Conservation (phyloP, 1,284 basidiomycete genomes). For the Butyriboletus appendiculatus region DNA sequence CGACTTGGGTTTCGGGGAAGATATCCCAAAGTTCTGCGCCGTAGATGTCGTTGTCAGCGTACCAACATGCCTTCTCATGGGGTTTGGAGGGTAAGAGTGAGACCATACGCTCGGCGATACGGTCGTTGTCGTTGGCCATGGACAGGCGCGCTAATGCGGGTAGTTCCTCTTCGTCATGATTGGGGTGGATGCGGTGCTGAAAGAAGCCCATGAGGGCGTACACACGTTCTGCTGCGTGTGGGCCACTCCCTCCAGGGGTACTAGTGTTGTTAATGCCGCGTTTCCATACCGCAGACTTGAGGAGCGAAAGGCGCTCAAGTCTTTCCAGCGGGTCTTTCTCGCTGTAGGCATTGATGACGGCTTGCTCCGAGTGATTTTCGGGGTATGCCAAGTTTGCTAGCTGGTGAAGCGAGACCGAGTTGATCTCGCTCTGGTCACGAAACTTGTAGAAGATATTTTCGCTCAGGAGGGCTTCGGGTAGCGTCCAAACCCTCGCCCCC, state of each 20-base stretch:
- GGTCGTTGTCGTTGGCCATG: conserved; percentile 25
- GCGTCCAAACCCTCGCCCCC: conserved; percentile 10
- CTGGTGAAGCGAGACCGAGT: conserved; percentile 1
- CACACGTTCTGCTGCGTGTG: conserved; percentile 19
- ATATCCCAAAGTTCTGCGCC: conserved; percentile 21
- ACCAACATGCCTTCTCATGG: conserved; percentile 8
- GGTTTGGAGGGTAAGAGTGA: conserved; percentile 13
- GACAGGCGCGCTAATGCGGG: conserved; percentile 20
- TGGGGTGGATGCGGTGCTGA: conserved; percentile 20
- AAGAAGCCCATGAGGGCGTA: conserved; percentile 27
- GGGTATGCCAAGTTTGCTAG: conserved; percentile 18
- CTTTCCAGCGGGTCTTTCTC: conserved; percentile 9
- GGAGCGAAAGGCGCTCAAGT: conserved; percentile 15
- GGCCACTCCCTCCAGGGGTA: not conserved
- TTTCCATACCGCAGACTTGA: conserved; percentile 22
- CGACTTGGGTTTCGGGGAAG: conserved; percentile 17
- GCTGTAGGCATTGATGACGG: not conserved
- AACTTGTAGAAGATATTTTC: conserved; percentile 13
- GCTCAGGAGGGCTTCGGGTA: conserved; percentile 21
- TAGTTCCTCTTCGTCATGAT: conserved; percentile 11
- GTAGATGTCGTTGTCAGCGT: conserved; percentile 19
- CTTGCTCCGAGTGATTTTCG: not conserved
- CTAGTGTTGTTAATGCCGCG: not conserved
- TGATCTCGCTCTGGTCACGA: conserved; percentile 2
- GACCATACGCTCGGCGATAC: conserved; percentile 23